Evolutionary conservation across 768 basidiomycete genomes (phyloP).

Genomic region (Candolleomyces aberdarensis): DNA sequence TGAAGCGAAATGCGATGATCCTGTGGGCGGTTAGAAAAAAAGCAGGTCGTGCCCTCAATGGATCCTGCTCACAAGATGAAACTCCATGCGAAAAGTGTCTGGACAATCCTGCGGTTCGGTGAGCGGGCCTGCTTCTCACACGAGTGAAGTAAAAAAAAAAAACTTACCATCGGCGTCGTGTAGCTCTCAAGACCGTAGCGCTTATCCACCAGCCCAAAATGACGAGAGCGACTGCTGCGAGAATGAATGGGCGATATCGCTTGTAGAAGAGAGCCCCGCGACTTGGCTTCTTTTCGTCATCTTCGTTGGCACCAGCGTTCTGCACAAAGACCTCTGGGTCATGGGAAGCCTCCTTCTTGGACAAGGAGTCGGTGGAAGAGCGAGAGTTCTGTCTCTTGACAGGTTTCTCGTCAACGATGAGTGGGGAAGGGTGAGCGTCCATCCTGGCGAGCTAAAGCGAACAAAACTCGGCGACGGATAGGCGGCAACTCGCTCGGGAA

Average conservation of each 20-base stretch:
- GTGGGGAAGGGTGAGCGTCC: not conserved
- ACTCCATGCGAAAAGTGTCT: conserved; percentile 80
- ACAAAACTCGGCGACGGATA: not conserved
- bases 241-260: conserved; percentile 40
- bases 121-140: conserved; percentile 7
- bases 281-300: conserved; percentile 22
- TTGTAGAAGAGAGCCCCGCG: conserved; percentile 14
- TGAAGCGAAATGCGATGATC: conserved; percentile 81
- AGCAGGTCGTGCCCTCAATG: not conserved
- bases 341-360: conserved; percentile 11
- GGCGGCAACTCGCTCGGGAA: not conserved
- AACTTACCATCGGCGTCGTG: conserved; percentile 71
- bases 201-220: conserved; percentile 89
- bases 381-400: conserved; percentile 2
- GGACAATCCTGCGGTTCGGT: conserved; percentile 57
- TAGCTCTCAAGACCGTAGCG: conserved; percentile 61
- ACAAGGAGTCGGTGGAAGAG: conserved; percentile 1
- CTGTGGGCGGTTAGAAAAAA: conserved; percentile 25
- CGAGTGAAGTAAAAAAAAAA: conserved; percentile 9
- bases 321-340: conserved; percentile 20
- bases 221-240: conserved; percentile 50
- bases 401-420: conserved; percentile 1
- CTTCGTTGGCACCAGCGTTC: not conserved
- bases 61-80: conserved; percentile 58
- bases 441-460: not conserved